Evolutionary conservation across 83 land plant species (phyloP), one percentile per base, ranked within the genome.

Genomic region (Picea abies): DNA sequence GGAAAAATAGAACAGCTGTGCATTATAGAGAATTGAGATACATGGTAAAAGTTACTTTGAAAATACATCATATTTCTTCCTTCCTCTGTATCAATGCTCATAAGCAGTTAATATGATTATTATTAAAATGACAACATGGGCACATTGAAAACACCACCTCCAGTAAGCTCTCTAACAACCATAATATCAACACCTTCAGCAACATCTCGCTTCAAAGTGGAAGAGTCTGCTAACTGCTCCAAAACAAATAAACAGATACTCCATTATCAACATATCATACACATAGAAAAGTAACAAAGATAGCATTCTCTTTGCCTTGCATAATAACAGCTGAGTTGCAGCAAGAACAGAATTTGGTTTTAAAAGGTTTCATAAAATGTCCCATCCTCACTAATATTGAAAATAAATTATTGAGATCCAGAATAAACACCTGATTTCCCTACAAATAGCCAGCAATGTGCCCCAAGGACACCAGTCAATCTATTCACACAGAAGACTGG

Each of bases 121-220:
- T 3, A 62, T 62, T 32, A 63, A 71, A 20, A 22, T 35, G 22
- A 68, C 66, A 77, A 19, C 47, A 73, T 41, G 16, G 47, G 25
- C 23, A 63, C 39, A 47, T 15, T 19, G 60, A 81, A 56, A 82
- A 62, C 75, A 52, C 64, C 66, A 97, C 99, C 99, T 92, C 99
- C 99, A 62, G 98, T 97, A 60, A 97, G 95, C 84, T 97, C 99
- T 75, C 99, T 91, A 22, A 97, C 94, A 62, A 97, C 99, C 99
- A 97, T 97, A 5, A 97, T 82, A 77, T 97, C 99, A 77, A 97
- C 99, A 67, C 98, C 98, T 78, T 96, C 98, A 83, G 99, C 99
- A 75, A 97, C 90, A 81, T 97, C 99, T 80, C 83, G 92, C 88
- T 97, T 97, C 79, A 97, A 85, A 44, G 98, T 96, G 35, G 99